These are phyloP conservation scores for Fusarium austroafricanum DNA, from an alignment of 2,329 filamentous ascomycete species.

Conservation along the genomic window DNA sequence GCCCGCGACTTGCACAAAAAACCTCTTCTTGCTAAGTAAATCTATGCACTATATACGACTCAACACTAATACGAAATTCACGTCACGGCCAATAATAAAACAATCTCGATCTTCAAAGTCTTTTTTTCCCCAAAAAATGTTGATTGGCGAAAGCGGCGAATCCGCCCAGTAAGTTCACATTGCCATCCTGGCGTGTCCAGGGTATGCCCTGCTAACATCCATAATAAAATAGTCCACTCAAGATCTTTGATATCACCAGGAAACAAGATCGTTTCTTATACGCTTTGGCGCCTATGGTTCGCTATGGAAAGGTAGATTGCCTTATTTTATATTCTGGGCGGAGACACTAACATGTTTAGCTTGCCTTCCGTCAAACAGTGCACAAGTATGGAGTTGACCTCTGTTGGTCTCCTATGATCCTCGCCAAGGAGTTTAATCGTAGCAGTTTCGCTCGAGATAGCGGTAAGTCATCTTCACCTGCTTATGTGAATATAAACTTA, in stretches of 20 bases:
- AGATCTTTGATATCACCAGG: constrained; percentile 67
- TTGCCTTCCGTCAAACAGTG: constrained; percentile 76
- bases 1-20: constrained; percentile 34
- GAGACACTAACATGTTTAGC: constrained; percentile 52
- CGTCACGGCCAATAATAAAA: neutral
- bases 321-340: neutral
- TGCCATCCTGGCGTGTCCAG: constrained; percentile 21
- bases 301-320: constrained; percentile 66
- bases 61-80: neutral
- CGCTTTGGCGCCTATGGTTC: constrained; percentile 75
- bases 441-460: constrained; percentile 69
- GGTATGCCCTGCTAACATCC: constrained; percentile 33
- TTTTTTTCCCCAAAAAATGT: constrained; percentile 29
- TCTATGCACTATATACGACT: neutral
- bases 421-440: constrained; percentile 76
- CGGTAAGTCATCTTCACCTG: constrained; percentile 53
- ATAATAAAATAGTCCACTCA: constrained; percentile 61
- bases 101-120: neutral
- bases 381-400: constrained; percentile 73
- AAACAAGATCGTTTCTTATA: constrained; percentile 65
- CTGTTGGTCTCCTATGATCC: constrained; percentile 78
- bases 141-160: constrained; percentile 26
- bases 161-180: constrained; percentile 40
- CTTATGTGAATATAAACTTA: neutral
- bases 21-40: constrained; percentile 22